Conservation (phyloP, 495 filamentous ascomycete genomes). For the Penicillium paxilli region DNA sequence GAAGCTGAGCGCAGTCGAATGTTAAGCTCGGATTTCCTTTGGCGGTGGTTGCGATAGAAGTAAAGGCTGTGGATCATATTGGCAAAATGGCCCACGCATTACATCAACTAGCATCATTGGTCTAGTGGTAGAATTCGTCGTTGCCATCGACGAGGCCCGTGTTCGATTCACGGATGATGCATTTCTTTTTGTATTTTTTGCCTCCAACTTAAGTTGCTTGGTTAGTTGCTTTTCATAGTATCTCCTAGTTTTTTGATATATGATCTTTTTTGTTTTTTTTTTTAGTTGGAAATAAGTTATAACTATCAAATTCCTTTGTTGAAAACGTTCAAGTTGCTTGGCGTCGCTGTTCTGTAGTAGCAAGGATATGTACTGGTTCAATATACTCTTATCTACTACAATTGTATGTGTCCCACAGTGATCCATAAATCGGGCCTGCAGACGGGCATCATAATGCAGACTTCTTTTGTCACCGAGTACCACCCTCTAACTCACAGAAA, state of each 20-base stretch:
- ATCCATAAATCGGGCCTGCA: no score
- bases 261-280: constrained; percentile 11
- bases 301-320: no score
- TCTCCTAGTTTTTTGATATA: neutral
- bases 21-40: constrained; percentile 18
- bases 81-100: accelerated
- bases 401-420: no score
- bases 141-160: constrained; percentile 61
- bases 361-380: no score
- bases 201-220: neutral
- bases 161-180: constrained; percentile 61
- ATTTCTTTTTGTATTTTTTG: constrained; percentile 20
- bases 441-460: no score
- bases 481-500: neutral
- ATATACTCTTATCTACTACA: no score
- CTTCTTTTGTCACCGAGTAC: no score
- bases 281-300: neutral
- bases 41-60: neutral
- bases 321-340: neutral
- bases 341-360: no score
- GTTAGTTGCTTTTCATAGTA: neutral
- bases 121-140: constrained; percentile 63
- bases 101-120: constrained; percentile 47
- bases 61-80: neutral
- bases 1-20: constrained; percentile 17